Base-by-base conservation (phyloP, 208 protist species). In the Leishmania turanica region DNA sequence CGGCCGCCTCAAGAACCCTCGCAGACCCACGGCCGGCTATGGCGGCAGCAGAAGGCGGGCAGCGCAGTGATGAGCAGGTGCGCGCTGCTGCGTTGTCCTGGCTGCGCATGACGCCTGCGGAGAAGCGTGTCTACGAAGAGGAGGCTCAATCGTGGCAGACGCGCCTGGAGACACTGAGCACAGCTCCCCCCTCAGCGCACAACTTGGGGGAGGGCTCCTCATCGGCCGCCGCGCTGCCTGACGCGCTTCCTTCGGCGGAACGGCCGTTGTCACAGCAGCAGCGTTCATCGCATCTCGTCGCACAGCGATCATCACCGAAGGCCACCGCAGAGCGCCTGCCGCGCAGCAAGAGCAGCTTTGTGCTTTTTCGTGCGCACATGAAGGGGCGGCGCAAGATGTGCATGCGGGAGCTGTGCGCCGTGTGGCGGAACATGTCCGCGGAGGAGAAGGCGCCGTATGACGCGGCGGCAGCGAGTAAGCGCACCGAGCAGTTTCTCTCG, bases 361-460 rank as follows among this genome's bases (percentile, higher is more conserved):
- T 77, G 15, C 58, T 92, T 11, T 92, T 92, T 69, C 87, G 87
- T 21, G 19, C 47, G 2, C 53, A 34, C 37, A 68, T 83, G 54
- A 81, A 84, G 60, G 71, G 79, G 7, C 54, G 37, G 75, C 74
- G 72, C 9, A 69, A 58, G 45, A 75, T 71, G 56, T 77, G 69
- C 1, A 51, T 75, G 31, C 45, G 71, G 47, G 82, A 86, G 58
- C 77, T 87, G n/a, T 49, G 70, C 62, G 71, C 71, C 15, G 81
- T 83, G 51, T 96, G 92, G 91, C 76, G 83, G 58, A 9, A 40
- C 19, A 91, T 96, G 86, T 87, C 78, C 13, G 49, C 77, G 9
- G 81, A 37, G 24, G 91, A 91, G 49, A 95, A 95, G 88, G 75
- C 84, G 1, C 84, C 87, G 3, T 96, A 90, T 77, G 93, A 95